phyloP scores from a whole-genome alignment of 164 flowering plant genomes.

The Dillenia suffruticosa region DNA sequence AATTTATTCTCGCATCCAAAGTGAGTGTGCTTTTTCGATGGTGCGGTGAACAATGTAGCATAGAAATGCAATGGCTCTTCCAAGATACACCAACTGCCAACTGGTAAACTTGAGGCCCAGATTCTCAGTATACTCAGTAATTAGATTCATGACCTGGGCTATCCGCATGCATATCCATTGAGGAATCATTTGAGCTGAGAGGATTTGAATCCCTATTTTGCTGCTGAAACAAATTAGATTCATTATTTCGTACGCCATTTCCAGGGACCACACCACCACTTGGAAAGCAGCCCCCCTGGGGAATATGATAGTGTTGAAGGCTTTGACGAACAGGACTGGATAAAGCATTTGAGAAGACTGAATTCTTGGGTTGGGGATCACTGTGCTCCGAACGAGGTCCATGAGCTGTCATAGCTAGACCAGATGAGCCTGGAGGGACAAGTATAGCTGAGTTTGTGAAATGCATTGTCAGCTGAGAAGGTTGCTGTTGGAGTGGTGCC shows the following conservation, averaged over 20 bases:
- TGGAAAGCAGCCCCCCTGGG: slow-evolving; percentile 36
- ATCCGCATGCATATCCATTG: slow-evolving; percentile 80
- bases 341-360: slow-evolving; percentile 67
- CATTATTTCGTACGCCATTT: slow-evolving; percentile 30
- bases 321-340: slow-evolving; percentile 68
- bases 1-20: no score
- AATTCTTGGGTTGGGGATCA: slow-evolving; percentile 57
- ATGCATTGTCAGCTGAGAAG: slow-evolving; percentile 28
- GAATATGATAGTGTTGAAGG: slow-evolving; percentile 56
- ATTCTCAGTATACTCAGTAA: slow-evolving; percentile 25
- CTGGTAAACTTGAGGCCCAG: slow-evolving; percentile 5
- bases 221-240: slow-evolving; percentile 21
- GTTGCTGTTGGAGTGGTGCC: slow-evolving; percentile 37
- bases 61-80: not conserved
- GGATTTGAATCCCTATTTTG: slow-evolving; percentile 51
- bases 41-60: slow-evolving; percentile 1
- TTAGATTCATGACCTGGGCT: slow-evolving; percentile 42
- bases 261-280: slow-evolving; percentile 26
- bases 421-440: slow-evolving; percentile 47
- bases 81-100: slow-evolving; percentile 2
- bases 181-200: slow-evolving; percentile 49
- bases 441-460: slow-evolving; percentile 24
- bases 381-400: slow-evolving; percentile 36
- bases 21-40: not conserved
- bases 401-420: slow-evolving; percentile 26